Base-by-base conservation (phyloP, 257 asterid genomes). In the Anisodus tanguticus region DNA sequence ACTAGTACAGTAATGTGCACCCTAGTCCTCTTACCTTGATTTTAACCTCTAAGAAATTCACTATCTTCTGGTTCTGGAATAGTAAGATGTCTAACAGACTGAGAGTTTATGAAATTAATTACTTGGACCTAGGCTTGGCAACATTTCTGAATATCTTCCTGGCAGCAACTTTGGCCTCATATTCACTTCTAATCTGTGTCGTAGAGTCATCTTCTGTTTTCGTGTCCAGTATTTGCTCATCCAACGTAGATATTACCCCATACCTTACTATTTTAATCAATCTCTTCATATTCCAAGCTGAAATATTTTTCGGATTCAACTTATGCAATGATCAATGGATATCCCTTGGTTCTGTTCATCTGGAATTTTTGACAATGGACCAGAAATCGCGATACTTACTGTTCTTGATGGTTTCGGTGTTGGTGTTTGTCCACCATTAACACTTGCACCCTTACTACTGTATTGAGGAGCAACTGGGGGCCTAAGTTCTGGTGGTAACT, bases 281-380 rank as follows among this genome's bases (percentile, higher is more conserved):
- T 85, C 98, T 97, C 92, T 95, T 95, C 98, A 97, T 97, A 71
- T 89, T 93, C 99, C 99, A 97, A 10, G 99, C 98, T 0, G 98
- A 95, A 1, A 97, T 86, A 64, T 97, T 97, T 90, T 91, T 92
- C 5, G 90, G 90, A 83, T 95, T 97, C 80, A 97, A 45, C 81
- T 87, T 93, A 51, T 95, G 97, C 91, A 97, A 74, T 91, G 86
- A 55, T 93, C 94, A 35, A 97, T 93, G 0, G 95, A 82, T 84
- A 97, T 93, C 5, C 90, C 91, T 82, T 47, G 78, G n/a, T 82
- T 82, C 41, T 7, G 90, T 4, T 93, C 94, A 5, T 91, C 93
- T 78, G 72, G 90, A 78, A 81, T 85, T 81, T 80, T 91, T 6
- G 85, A 8, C 16, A 87, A 9, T 77, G 91, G 91, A 3, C 92